Base-by-base conservation (phyloP, 192 early-diverging fungal species). In the Backusella parvicylindrica region DNA sequence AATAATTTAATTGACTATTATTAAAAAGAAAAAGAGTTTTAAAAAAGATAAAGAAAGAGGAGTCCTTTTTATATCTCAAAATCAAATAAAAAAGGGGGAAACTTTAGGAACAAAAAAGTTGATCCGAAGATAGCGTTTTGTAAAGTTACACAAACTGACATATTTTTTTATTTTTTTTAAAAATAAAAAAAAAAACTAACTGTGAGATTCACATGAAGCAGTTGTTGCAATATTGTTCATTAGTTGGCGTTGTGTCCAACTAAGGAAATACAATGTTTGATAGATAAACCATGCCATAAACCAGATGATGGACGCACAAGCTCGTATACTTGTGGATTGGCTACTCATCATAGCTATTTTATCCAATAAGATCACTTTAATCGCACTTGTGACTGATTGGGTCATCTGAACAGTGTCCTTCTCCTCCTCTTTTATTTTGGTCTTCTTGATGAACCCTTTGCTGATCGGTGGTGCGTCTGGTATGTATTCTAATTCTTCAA, bases 401-500 rank as follows among this genome's bases (percentile, higher is more conserved):
- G 18, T 35, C 66, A 35, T 37, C 18, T 35, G 66, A 23, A 9
- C 13, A 3, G 21, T 26, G 3, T 68, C 36, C 0, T 68, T 21
- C 1, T 38, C 36, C 1, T 40, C 36, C n/a, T 36, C 8, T 11
- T 11, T 38, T 40, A 38, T 68, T 7, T 6, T 68, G 68, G 8
- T 68, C n/a, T 68, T 3, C 16, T 16, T 47, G 1, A 18, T 47
- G 33, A 66, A 4, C 13, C 68, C 23, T 38, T 26, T 18, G 68
- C 35, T 23, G 18, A 37, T 69, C 0, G 68, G 68, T n/a, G 74
- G 74, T 9, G 65, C 67, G 35, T 76, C 75, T 41, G 75, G 68
- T 18, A 70, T 15, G 30, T 76, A 76, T 41, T 76, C 53, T 11
- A 76, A 6, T 35, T 67, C 31, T 26, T 37, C 28, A 7, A 76